Conservation (phyloP, 805 yeast species). For the Kluyveromyces starmeri region DNA sequence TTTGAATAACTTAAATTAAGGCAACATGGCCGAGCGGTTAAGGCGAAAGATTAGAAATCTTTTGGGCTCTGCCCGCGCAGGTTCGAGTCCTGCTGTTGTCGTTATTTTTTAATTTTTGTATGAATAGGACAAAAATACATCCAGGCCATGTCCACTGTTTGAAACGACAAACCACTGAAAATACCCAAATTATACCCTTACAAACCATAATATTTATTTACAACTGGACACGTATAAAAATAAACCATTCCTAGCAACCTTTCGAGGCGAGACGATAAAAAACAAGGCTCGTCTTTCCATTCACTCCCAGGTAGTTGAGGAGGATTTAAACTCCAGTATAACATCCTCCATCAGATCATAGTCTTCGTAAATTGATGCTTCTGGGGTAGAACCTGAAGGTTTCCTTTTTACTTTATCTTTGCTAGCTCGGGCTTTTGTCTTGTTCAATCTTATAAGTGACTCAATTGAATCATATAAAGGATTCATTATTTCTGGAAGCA, state of each 20-base stretch:
- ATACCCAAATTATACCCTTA: no score
- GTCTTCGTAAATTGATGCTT: slow-evolving; percentile 7
- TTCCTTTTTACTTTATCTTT: neutral
- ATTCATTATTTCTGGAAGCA: slow-evolving; percentile 3
- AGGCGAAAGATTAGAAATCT: slow-evolving; percentile 57
- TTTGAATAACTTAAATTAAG: no score
- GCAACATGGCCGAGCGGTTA: slow-evolving; percentile 58
- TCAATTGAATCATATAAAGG: slow-evolving; percentile 1
- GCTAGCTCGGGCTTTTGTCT: neutral
- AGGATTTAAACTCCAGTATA: slow-evolving; percentile 10
- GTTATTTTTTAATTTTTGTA: slow-evolving; percentile 27
- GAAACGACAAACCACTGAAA: no score
- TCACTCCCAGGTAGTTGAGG: no score
- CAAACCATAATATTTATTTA: no score
- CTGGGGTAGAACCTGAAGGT: neutral
- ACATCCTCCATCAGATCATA: slow-evolving; percentile 17
- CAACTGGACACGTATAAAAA: no score
- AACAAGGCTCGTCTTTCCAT: no score
- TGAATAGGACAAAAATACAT: neutral
- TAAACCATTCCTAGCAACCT: no score
- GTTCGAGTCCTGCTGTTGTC: slow-evolving; percentile 72
- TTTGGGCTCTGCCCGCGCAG: slow-evolving; percentile 54
- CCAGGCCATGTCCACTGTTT: neutral
- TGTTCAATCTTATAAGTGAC: neutral
- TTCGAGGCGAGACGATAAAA: no score